Conservation (phyloP, 192 early-diverging fungal genomes). For the Backusella macrospora region DNA sequence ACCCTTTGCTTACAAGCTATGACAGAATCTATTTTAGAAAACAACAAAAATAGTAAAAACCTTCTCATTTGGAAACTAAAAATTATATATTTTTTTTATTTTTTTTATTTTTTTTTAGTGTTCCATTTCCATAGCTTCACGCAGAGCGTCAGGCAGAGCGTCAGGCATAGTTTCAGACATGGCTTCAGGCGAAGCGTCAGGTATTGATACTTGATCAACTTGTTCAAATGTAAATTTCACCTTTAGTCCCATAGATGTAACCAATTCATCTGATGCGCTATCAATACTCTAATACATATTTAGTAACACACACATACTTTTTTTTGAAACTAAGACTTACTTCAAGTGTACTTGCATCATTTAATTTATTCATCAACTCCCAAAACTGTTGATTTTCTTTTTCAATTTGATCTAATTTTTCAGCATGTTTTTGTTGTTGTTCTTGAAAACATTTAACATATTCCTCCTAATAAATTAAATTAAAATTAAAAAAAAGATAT, state of each 20-base stretch:
- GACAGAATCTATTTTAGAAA: not conserved
- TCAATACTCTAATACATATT: not conserved
- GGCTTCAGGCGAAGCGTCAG: not conserved
- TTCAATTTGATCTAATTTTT: slow-evolving; percentile 45
- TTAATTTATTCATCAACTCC: slow-evolving; percentile 40
- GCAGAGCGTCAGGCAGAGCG: no score
- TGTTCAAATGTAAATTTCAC: not conserved
- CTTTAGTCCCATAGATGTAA: not conserved
- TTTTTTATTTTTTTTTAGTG: not conserved
- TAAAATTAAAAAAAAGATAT: no score
- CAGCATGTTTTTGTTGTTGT: slow-evolving; percentile 37
- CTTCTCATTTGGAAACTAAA: no score
- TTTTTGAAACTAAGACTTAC: slow-evolving; percentile 22
- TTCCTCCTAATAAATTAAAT: no score
- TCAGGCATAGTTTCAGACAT: no score
- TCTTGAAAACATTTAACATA: slow-evolving; percentile 34
- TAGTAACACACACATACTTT: no score
- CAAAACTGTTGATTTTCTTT: slow-evolving; percentile 39
- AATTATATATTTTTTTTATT: no score
- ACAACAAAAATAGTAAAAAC: not conserved
- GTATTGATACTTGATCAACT: not conserved
- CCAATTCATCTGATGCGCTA: not conserved
- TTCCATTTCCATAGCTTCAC: not conserved
- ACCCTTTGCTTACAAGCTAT: not conserved
- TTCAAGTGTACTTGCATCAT: slow-evolving; percentile 42